A percentile compares a stretch with the other conserved stretches of the same genome.
These are phyloP conservation scores for Mycena albidolilacea DNA, from an alignment of 768 basidiomycete species.

Conservation along the genomic window DNA sequence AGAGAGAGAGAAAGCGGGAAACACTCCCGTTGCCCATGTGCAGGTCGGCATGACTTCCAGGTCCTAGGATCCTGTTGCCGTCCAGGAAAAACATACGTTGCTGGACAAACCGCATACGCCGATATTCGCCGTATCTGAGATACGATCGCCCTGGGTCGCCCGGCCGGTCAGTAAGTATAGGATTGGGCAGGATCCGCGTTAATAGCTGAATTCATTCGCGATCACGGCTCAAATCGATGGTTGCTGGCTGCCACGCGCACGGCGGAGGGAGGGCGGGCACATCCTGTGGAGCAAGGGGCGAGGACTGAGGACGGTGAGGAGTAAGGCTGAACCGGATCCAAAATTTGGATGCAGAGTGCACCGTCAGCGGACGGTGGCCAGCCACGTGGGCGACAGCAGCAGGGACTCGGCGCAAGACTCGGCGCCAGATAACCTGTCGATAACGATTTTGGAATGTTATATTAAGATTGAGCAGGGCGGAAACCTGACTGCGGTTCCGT, in stretches of 20 bases:
- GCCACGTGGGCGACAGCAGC: conserved; percentile 5
- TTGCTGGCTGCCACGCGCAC: neutral
- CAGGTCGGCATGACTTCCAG: conserved; percentile 11
- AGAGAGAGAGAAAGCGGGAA: no score
- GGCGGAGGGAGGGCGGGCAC: neutral
- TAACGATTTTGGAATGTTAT: neutral
- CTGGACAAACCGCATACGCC: neutral
- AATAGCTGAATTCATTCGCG: neutral
- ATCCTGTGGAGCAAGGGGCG: neutral
- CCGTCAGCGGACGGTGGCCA: neutral
- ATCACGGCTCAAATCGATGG: neutral
- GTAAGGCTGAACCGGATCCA: neutral
- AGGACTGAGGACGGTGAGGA: conserved; percentile 8
- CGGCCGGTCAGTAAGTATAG: neutral
- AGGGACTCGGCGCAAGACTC: no score
- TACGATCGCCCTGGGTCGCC: neutral
- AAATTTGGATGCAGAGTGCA: neutral
- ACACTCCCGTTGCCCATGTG: neutral
- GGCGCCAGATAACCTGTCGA: neutral
- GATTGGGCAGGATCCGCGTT: neutral
- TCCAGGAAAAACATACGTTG: neutral
- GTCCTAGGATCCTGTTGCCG: neutral
- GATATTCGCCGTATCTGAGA: neutral
- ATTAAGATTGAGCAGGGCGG: neutral
- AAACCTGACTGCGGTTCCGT: conserved; percentile 3